Evolutionary conservation across 164 flowering plant genomes (phyloP).

Genomic region (Tetracentron sinense): DNA sequence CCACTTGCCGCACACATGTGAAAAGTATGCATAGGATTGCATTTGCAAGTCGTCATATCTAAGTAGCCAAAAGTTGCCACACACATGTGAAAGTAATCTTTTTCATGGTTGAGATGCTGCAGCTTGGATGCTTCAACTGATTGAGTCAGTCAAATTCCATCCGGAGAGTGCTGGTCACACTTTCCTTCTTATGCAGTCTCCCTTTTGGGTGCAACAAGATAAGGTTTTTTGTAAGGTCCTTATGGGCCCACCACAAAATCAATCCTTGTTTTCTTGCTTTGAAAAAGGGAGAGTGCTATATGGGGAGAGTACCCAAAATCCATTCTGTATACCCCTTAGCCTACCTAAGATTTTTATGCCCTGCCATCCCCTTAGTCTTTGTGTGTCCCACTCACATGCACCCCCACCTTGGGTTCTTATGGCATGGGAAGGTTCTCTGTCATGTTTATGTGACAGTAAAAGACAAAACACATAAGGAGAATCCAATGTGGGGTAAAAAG

Average conservation of each 20-base stretch:
- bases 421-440: constrained; percentile 22
- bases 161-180: too few species aligned
- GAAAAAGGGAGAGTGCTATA: too few species aligned
- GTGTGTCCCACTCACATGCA: constrained; percentile 25
- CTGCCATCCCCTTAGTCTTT: too few species aligned
- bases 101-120: constrained; percentile 30
- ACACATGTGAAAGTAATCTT: constrained; percentile 28
- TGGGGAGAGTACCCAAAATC: too few species aligned
- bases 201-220: too few species aligned
- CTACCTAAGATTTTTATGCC: neutral
- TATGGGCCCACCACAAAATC: too few species aligned
- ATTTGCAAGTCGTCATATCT: constrained; percentile 8
- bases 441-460: constrained; percentile 18
- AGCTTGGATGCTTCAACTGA: too few species aligned
- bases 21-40: too few species aligned
- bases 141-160: constrained; percentile 25
- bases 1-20: too few species aligned
- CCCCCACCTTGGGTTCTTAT: constrained; percentile 13
- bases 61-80: constrained; percentile 21
- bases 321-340: neutral
- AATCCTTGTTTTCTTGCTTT: too few species aligned
- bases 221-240: too few species aligned
- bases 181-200: too few species aligned
- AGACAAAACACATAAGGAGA: constrained; percentile 25
- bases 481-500: constrained; percentile 42